phyloP scores from a whole-genome alignment of 2,329 filamentous ascomycete species.

The Mycosphaerella sp. region DNA sequence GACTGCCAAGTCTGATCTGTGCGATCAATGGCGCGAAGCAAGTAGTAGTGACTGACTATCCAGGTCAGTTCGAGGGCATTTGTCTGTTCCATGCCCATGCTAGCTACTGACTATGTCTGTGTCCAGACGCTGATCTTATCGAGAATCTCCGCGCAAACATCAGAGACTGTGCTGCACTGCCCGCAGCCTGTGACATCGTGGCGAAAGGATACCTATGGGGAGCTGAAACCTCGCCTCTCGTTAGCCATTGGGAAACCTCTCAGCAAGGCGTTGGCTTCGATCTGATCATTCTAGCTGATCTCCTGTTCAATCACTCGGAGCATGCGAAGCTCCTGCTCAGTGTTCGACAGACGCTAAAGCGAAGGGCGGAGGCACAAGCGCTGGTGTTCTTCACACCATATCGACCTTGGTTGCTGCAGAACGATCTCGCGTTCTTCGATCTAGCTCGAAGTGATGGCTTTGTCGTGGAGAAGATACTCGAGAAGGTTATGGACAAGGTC shows the following conservation, averaged over 20 bases:
- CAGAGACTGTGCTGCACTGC: conserved; percentile 45
- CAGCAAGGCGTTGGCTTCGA: conserved; percentile 55
- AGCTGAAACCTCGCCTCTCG: conserved; percentile 52
- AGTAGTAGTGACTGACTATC: conserved; percentile 77
- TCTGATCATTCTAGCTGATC: conserved; percentile 76
- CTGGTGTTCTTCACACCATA: conserved; percentile 94
- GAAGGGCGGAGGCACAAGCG: conserved; percentile 53
- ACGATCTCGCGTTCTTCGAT: conserved; percentile 83
- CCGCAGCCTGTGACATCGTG: conserved; percentile 33
- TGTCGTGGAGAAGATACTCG: conserved; percentile 69
- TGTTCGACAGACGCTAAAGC: conserved; percentile 60
- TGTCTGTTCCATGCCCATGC: not conserved
- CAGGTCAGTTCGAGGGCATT: not conserved
- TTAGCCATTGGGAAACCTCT: conserved; percentile 49
- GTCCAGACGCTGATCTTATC: conserved; percentile 70
- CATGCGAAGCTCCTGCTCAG: conserved; percentile 71
- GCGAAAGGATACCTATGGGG: conserved; percentile 77
- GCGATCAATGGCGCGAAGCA: conserved; percentile 61
- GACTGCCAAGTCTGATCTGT: conserved; percentile 67
- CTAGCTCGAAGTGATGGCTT: conserved; percentile 65
- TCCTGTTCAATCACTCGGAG: conserved; percentile 87
- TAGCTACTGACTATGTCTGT: conserved; percentile 32
- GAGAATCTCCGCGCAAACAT: conserved; percentile 74
- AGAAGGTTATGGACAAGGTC: conserved; percentile 75
- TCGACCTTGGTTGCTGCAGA: conserved; percentile 78